Conservation (phyloP, 2,329 filamentous ascomycete species). For the Fusarium udum region DNA sequence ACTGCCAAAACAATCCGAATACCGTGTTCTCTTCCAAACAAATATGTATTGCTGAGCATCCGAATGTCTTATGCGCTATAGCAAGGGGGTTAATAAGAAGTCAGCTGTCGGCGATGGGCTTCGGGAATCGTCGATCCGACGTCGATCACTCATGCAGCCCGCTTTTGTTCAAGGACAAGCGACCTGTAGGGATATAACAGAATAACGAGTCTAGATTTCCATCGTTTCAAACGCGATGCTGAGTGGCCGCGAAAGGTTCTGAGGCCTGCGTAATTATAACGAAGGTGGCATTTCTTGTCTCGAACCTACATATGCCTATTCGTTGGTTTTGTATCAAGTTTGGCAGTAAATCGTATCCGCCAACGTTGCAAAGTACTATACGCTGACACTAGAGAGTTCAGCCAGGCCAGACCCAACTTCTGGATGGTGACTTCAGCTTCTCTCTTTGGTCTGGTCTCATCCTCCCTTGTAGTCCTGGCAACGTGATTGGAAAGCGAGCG, state of each 20-base stretch:
- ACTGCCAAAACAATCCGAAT: neutral
- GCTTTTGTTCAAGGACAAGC: constrained; percentile 6
- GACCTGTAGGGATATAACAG: neutral
- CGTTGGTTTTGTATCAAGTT: neutral
- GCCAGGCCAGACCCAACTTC: neutral
- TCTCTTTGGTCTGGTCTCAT: neutral
- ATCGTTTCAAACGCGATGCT: neutral
- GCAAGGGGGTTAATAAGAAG: constrained; percentile 1
- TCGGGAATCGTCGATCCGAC: constrained; percentile 36
- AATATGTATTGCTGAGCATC: neutral
- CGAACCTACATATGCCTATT: neutral
- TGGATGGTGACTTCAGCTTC: neutral
- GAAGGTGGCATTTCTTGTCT: constrained; percentile 1
- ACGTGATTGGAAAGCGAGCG: neutral
- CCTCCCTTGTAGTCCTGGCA: neutral
- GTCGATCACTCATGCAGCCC: constrained; percentile 33
- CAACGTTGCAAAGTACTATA: neutral
- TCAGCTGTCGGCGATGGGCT: constrained; percentile 13
- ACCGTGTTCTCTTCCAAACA: neutral
- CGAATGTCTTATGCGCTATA: neutral
- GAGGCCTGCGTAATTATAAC: neutral
- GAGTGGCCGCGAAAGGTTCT: neutral
- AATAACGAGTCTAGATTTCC: neutral
- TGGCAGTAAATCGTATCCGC: neutral
- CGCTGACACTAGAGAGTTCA: neutral